Conservation (phyloP, 2,329 filamentous ascomycete genomes). For the Fusarium subtropicale region DNA sequence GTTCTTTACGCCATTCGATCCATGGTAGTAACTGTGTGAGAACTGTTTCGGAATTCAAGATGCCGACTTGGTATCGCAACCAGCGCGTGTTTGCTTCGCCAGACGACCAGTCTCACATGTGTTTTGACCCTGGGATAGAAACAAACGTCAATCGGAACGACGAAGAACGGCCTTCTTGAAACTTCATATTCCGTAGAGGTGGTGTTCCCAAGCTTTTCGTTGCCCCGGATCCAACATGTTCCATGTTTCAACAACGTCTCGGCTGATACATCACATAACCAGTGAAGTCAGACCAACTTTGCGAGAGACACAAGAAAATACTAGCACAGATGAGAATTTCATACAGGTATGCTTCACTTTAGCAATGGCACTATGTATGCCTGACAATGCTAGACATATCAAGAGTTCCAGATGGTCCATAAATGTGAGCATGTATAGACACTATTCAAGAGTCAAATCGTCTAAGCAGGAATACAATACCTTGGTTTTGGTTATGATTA, state of each 20-base stretch:
- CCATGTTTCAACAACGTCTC: slow-evolving; percentile 3
- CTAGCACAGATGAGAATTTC: neutral
- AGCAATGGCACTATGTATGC: neutral
- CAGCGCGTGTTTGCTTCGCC: neutral
- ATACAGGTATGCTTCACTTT: too few species aligned
- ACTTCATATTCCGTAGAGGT: neutral
- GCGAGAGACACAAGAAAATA: too few species aligned
- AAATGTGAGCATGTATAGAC: neutral
- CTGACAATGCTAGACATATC: neutral
- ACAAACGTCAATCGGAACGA: neutral
- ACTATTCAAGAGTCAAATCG: neutral
- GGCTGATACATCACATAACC: neutral
- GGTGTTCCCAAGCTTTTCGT: neutral
- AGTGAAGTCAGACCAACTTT: neutral
- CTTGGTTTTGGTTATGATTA: neutral
- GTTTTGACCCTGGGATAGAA: slow-evolving; percentile 4
- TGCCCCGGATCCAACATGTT: neutral
- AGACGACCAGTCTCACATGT: neutral
- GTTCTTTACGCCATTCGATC: neutral
- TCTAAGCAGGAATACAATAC: neutral
- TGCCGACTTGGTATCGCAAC: neutral
- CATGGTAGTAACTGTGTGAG: neutral
- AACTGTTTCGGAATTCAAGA: slow-evolving; percentile 12
- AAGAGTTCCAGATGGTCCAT: neutral
- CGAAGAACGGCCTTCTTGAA: neutral